Percentiles rank a stretch among this genome's conserved stretches.
Evolutionary conservation across 2,329 filamentous ascomycete species (phyloP).

Genomic region (Dothiorella sarmentorum): DNA sequence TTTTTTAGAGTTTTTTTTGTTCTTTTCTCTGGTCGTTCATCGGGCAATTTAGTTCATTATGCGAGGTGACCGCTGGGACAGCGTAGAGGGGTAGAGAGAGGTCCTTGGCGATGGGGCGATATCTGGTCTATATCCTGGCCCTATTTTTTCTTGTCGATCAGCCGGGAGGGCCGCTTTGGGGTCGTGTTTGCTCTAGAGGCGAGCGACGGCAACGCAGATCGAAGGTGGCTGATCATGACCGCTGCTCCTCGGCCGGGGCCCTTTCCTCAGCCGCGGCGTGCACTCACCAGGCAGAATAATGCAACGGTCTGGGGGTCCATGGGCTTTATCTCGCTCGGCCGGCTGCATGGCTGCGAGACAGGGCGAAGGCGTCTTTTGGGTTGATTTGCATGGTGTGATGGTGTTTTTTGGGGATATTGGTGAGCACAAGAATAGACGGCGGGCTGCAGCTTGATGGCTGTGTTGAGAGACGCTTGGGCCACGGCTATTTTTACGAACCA

Average conservation of each 20-base stretch:
- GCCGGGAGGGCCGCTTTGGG: neutral
- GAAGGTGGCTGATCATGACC: neutral
- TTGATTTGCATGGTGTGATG: neutral
- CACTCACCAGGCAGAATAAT: too few relatives aligned
- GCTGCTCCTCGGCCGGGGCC: neutral
- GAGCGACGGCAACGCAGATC: neutral
- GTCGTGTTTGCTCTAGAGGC: neutral
- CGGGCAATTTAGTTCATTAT: too few relatives aligned
- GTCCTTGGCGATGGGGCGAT: constrained; percentile 3
- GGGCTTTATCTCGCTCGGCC: too few relatives aligned
- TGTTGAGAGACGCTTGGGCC: neutral
- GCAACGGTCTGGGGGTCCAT: too few relatives aligned
- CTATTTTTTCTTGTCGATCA: neutral
- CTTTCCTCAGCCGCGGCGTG: too few relatives aligned
- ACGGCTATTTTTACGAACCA: constrained; percentile 10
- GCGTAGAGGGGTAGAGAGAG: too few relatives aligned
- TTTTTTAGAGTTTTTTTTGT: too few relatives aligned
- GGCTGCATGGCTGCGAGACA: too few relatives aligned
- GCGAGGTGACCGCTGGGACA: too few relatives aligned
- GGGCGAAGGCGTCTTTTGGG: too few relatives aligned
- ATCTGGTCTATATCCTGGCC: too few relatives aligned
- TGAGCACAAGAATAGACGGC: neutral
- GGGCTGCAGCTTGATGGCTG: neutral
- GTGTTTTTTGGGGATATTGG: neutral
- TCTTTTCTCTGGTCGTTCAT: too few relatives aligned